Percentiles rank a stretch among this genome's conserved stretches.
Conservation (phyloP, 805 yeast species). For the Yarrowia sp. region DNA sequence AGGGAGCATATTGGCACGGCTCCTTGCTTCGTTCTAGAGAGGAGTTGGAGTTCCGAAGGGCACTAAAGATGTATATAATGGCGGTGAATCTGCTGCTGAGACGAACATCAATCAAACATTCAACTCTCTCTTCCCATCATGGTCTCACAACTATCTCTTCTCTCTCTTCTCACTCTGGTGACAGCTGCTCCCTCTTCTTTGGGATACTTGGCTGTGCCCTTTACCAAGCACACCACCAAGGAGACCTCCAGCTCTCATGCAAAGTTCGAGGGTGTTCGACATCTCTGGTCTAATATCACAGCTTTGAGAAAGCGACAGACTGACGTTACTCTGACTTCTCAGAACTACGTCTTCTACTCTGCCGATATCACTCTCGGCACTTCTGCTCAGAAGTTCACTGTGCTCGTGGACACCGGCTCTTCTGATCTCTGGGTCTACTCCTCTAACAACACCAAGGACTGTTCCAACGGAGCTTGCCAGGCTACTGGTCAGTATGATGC, state of each 20-base stretch:
- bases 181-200: conserved; percentile 29
- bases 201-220: conserved; percentile 19
- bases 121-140: neutral
- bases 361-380: conserved; percentile 57
- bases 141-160: conserved; percentile 21
- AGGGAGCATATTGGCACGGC: conserved; percentile 11
- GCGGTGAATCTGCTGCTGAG: neutral
- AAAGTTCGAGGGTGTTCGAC: conserved; percentile 12
- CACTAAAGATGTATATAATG: neutral
- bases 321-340: conserved; percentile 21
- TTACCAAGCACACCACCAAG: conserved; percentile 16
- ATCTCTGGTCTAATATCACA: conserved; percentile 14
- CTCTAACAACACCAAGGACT: conserved; percentile 17
- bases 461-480: conserved; percentile 10
- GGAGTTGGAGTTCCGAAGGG: neutral
- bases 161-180: conserved; percentile 21
- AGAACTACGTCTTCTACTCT: conserved; percentile 33
- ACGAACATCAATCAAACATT: neutral
- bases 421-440: conserved; percentile 66
- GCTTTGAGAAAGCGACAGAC: conserved; percentile 4
- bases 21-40: neutral
- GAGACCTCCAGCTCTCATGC: neutral
- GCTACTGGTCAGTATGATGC: conserved; percentile 38
- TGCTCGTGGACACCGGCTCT: conserved; percentile 74
- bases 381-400: conserved; percentile 58